phyloP scores from a whole-genome alignment of 768 basidiomycete genomes.

The Crassisporium funariophilum region DNA sequence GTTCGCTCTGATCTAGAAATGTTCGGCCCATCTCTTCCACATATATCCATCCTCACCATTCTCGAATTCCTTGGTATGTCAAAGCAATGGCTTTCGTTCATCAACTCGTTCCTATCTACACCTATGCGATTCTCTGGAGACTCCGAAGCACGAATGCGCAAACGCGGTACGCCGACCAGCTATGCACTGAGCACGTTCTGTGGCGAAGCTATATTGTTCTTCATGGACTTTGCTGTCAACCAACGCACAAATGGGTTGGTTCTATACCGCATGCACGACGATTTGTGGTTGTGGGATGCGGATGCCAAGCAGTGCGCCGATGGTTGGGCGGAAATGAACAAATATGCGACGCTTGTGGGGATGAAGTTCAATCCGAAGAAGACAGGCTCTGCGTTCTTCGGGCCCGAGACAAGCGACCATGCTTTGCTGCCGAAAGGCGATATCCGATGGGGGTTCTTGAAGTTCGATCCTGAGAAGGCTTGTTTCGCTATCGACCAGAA shows the following conservation, averaged over 20 bases:
- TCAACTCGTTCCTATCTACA: slow-evolving; percentile 34
- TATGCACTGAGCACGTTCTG: slow-evolving; percentile 43
- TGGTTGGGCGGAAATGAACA: slow-evolving; percentile 45
- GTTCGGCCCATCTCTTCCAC: slow-evolving; percentile 46
- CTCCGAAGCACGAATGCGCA: slow-evolving; percentile 31
- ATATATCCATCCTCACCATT: slow-evolving; percentile 40
- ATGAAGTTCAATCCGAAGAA: slow-evolving; percentile 43
- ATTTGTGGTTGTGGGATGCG: slow-evolving; percentile 46
- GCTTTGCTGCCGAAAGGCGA: slow-evolving; percentile 32
- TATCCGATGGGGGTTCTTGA: slow-evolving; percentile 43
- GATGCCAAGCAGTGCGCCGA: slow-evolving; percentile 31
- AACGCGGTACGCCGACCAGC: slow-evolving; percentile 45
- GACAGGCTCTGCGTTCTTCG: slow-evolving; percentile 42
- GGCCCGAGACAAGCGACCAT: slow-evolving; percentile 6
- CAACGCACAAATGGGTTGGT: slow-evolving; percentile 41
- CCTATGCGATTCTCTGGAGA: slow-evolving; percentile 37
- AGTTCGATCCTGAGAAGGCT: slow-evolving; percentile 31
- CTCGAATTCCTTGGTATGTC: slow-evolving; percentile 42
- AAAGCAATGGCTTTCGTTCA: slow-evolving; percentile 36
- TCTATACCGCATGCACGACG: slow-evolving; percentile 48
- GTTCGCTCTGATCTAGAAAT: slow-evolving; percentile 46
- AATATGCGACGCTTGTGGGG: slow-evolving; percentile 41
- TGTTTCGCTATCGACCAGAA: slow-evolving; percentile 40
- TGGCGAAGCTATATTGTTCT: slow-evolving; percentile 44
- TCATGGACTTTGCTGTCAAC: slow-evolving; percentile 52